These are phyloP conservation scores for Sugiyamaella japonica DNA, from an alignment of 1,139 yeast genomes.

Conservation along the genomic window DNA sequence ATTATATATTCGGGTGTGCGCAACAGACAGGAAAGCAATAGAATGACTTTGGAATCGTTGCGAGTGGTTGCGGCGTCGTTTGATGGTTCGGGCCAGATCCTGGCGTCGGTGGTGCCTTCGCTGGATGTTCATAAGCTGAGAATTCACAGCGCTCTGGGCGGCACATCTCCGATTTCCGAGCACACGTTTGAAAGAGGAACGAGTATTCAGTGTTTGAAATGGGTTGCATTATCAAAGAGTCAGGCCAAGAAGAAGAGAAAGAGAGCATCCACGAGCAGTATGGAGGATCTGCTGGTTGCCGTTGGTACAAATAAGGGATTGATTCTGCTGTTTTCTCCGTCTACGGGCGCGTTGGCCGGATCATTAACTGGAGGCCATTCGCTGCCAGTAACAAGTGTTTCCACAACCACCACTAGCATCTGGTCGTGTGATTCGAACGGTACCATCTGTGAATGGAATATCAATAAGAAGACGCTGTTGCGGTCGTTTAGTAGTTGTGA, in stretches of 20 bases:
- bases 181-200: slow-evolving; percentile 54
- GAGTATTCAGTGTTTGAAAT: slow-evolving; percentile 53
- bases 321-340: slow-evolving; percentile 66
- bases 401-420: slow-evolving; percentile 37
- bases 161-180: slow-evolving; percentile 26
- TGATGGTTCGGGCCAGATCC: slow-evolving; percentile 57
- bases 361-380: slow-evolving; percentile 55
- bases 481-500: slow-evolving; percentile 48
- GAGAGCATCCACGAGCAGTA: slow-evolving; percentile 21
- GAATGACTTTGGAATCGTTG: slow-evolving; percentile 22
- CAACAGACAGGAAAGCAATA: not conserved
- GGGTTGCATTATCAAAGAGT: slow-evolving; percentile 45
- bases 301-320: slow-evolving; percentile 69
- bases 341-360: slow-evolving; percentile 54
- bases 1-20: not conserved
- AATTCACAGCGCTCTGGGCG: slow-evolving; percentile 42
- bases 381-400: slow-evolving; percentile 47
- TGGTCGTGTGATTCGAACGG: slow-evolving; percentile 72
- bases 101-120: slow-evolving; percentile 69
- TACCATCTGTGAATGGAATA: slow-evolving; percentile 63
- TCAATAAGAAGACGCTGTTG: slow-evolving; percentile 45
- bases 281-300: slow-evolving; percentile 51
- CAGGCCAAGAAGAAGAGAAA: slow-evolving; percentile 41
- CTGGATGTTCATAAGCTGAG: slow-evolving; percentile 73
- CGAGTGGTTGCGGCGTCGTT: slow-evolving; percentile 42